Percentiles rank a stretch among this genome's conserved stretches.
Conservation (phyloP, 805 yeast species). For the Yarrowia bubula region DNA sequence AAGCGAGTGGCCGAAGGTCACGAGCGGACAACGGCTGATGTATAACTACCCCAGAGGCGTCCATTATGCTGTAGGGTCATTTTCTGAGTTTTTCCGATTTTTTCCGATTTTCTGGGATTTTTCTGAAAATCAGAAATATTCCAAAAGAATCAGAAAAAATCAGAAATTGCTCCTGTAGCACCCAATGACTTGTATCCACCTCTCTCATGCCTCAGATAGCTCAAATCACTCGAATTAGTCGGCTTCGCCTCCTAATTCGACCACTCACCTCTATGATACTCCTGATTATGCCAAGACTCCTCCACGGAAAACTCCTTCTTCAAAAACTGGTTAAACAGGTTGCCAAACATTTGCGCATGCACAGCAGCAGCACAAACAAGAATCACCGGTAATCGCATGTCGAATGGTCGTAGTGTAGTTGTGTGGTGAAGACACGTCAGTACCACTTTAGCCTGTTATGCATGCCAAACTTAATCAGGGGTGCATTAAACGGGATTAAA, state of each 20-base stretch:
- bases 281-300: slow-evolving; percentile 22
- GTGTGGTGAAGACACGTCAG: slow-evolving; percentile 12
- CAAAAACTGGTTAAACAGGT: slow-evolving; percentile 11
- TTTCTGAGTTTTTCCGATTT: too few species aligned
- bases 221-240: too few species aligned
- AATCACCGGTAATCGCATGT: background rate
- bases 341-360: slow-evolving; percentile 12
- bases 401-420: background rate
- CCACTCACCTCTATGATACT: slow-evolving; percentile 24
- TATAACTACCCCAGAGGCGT: too few species aligned
- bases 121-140: too few species aligned
- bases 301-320: slow-evolving; percentile 19
- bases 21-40: too few species aligned
- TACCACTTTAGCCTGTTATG: background rate
- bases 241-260: background rate
- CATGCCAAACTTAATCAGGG: background rate
- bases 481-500: background rate
- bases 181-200: too few species aligned
- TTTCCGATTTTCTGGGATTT: too few species aligned
- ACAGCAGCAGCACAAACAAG: background rate
- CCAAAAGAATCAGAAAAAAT: too few species aligned
- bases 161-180: too few species aligned
- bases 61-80: too few species aligned
- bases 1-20: background rate
- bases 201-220: too few species aligned